phyloP scores from a whole-genome alignment of 805 yeast genomes.

The Myxozyma udenii region DNA sequence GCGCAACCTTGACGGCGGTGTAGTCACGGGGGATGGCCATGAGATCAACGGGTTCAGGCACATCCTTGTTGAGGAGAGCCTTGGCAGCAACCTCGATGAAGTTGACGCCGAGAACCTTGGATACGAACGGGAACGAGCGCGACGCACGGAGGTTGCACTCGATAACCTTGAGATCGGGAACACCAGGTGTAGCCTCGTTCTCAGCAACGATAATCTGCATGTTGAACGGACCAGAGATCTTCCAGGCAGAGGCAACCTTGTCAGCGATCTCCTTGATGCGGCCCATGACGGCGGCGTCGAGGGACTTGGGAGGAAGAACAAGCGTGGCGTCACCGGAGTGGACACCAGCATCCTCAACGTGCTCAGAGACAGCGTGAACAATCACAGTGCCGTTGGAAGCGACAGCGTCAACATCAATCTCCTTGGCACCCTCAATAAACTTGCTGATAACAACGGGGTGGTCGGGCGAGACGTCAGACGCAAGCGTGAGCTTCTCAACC shows the following conservation, averaged over 20 bases:
- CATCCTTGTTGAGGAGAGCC: slow-evolving; percentile 68
- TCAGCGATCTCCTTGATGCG: slow-evolving; percentile 86
- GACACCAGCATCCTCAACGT: slow-evolving; percentile 97
- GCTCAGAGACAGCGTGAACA: slow-evolving; percentile 95
- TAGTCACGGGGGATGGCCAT: slow-evolving; percentile 69
- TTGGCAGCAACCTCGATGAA: slow-evolving; percentile 92
- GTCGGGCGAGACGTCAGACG: slow-evolving; percentile 89
- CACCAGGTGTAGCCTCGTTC: slow-evolving; percentile 55
- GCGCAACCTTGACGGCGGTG: slow-evolving; percentile 97
- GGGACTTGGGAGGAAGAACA: slow-evolving; percentile 83
- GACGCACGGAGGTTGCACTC: slow-evolving; percentile 99
- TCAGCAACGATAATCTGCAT: slow-evolving; percentile 91
- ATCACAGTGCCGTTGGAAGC: slow-evolving; percentile 83
- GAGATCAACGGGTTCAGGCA: slow-evolving; percentile 76
- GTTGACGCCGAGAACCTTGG: slow-evolving; percentile 91
- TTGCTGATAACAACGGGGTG: slow-evolving; percentile 97
- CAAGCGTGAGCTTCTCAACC: slow-evolving; percentile 75
- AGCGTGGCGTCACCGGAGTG: slow-evolving; percentile 99
- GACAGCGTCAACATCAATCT: slow-evolving; percentile 95
- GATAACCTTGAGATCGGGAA: slow-evolving; percentile 80
- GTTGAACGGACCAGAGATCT: slow-evolving; percentile 96
- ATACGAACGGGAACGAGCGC: slow-evolving; percentile 97
- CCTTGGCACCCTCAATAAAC: slow-evolving; percentile 93
- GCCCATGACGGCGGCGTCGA: slow-evolving; percentile 61
- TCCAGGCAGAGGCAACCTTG: slow-evolving; percentile 91